Base-by-base conservation (phyloP, 108 stramenopile genomes). In the Nitzschia palea region DNA sequence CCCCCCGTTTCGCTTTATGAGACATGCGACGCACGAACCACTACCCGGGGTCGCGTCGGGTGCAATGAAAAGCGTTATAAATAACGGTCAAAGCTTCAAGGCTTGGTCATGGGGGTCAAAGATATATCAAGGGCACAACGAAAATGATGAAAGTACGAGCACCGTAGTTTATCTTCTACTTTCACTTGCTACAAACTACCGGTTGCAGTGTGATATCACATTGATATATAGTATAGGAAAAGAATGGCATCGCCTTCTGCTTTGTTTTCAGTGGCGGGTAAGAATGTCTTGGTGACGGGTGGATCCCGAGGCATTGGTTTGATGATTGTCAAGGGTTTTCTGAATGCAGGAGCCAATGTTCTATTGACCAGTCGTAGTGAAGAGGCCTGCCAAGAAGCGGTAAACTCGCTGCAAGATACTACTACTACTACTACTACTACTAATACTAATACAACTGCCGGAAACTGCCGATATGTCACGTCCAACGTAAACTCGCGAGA, bases 221-320 rank as follows among this genome's bases (percentile, higher is more conserved):
- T n/a, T n/a, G n/a, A n/a, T n/a, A n/a, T n/a, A n/a, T n/a, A n/a
- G n/a, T n/a, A n/a, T n/a, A n/a, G n/a, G n/a, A n/a, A n/a, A n/a
- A n/a, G n/a, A n/a, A 62, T 62, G 62, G 23, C 62, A 15, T 62
- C 62, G 27, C 62, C 62, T 18, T 53, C 65, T 42, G 30, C 67
- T 25, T 53, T 82, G 33, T 82, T 80, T 67, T 81, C 79, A 3
- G 72, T 82, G 12, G 43, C 68, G 22, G 80, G 80, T 0, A 82
- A 91, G 55, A 94, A 92, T 76, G 93, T 95, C 9, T 68, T 97
- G n/a, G 78, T 97, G 26, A 97, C 95, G 27, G 96, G 96, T 9
- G 95, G 95, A 44, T 86, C 87, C 4, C 75, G 93, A 0, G 96
- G 97, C 3, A 91, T 97, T 64, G 97, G 97, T 10, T 61, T 76